Base-by-base conservation (phyloP, 2,329 filamentous ascomycete genomes). In the Fusarium sp. region DNA sequence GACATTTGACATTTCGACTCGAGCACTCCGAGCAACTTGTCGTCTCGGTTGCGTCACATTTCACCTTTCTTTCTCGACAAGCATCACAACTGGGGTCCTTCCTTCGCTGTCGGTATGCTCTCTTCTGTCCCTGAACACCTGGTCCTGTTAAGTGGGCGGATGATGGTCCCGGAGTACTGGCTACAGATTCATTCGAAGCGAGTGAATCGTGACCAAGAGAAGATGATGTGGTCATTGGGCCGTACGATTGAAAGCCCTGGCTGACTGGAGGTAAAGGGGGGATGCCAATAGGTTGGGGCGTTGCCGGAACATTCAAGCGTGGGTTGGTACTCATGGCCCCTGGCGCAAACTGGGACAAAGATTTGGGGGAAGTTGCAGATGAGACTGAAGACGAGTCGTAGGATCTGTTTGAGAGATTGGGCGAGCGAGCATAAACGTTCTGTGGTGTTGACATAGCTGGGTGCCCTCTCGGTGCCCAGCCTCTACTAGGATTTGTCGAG, bases 31-130 rank as follows among this genome's bases (percentile, higher is more conserved):
- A 98, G 82, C 96, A 99, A 83, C 96, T 97, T 16, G 94, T 92
- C 23, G 94, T 97, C 81, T 98, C 96, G 21, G 96, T 98, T 37
- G 96, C 96, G 85, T 99, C 96, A 82, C 96, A 99, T 88, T 93
- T 93, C 80, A 93, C 91, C 83, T 93, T 93, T 73, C 91, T 86
- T 78, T 99, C 96, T 68, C 96, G 90, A 81, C 96, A 99, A 57
- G 96, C 96, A 85, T 99, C 96, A 82, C 96, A 99, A 79, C 95
- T 98, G 3, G 96, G 96, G 78, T 99, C 96, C 81, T 99, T 99
- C 76, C 96, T 90, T 75, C 96, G 88, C 82, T 99, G 96, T 30
- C 96, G 91, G 84, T 98, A 99, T 6, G 96, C 96, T 80, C 96
- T 88, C 82, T 98, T 98, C 82, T 97, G 94, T 37, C 93, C 89